Base-by-base conservation (phyloP, 2,329 filamentous ascomycete genomes). In the Fusarium chuoi region DNA sequence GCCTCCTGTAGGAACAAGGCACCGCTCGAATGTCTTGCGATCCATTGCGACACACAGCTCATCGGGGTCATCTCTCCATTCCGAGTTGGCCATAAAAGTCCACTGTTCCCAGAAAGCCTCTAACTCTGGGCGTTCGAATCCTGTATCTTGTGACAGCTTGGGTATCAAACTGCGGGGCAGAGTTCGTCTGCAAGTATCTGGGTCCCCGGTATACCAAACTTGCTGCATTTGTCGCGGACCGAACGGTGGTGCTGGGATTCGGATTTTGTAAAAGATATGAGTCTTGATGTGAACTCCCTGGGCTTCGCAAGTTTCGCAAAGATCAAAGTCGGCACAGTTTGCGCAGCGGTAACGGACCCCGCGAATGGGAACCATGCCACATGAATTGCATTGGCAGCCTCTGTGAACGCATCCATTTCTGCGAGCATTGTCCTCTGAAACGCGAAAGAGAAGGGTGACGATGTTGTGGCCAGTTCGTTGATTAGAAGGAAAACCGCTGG, bases 101-200 rank as follows among this genome's bases (percentile, higher is more conserved):
- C 97, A 99, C 79, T 98, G 96, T 79, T 98, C 96, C 92, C 95
- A 98, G 46, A 97, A 90, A 12, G 95, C 96, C 83, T 98, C 96
- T 11, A 99, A 86, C 81, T 97, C 94, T 4, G 94, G 92, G 35
- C 93, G 89, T 79, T 98, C 95, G 82, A 97, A 94, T 24, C 91
- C 91, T 1, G 93, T 95, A 70, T 94, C 91, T 62, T 87, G 87
- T 36, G 90, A 90, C 62, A 95, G 87, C 67, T 91, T 91, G 60
- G 90, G 89, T 60, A 94, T 91, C 42, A 96, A 83, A 4, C 86
- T 81, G 33, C 90, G 88, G 2, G 91, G 89, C n/a, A 98, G 86
- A 49, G 86, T 90, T 26, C 90, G 88, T 24, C 90, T 87, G 77
- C 93, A 90, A 73, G 89, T 89, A 71, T 93, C 90, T 15, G 95